Conservation (phyloP, 805 yeast species). For the Nakazawaea populi region DNA sequence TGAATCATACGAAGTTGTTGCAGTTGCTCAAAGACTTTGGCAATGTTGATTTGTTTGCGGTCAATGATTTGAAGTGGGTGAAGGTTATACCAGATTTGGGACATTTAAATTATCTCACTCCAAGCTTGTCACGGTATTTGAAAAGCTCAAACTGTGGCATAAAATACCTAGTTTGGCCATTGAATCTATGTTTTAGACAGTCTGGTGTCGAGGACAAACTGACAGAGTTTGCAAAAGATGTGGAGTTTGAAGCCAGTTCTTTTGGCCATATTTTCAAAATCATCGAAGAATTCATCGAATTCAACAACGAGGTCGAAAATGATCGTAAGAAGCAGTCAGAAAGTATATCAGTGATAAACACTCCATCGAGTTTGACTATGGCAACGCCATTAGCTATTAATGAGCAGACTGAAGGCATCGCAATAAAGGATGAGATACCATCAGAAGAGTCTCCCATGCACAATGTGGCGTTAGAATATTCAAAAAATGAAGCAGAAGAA, state of each 20-base stretch:
- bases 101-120: constrained; percentile 65
- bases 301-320: constrained; percentile 13
- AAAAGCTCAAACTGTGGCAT: constrained; percentile 26
- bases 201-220: constrained; percentile 18
- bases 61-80: constrained; percentile 45
- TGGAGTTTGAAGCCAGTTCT: neutral
- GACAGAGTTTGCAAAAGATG: constrained; percentile 9
- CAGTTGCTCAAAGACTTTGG: constrained; percentile 31
- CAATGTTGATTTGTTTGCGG: constrained; percentile 16
- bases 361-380: constrained; percentile 1
- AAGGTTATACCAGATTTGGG: constrained; percentile 61
- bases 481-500: constrained; percentile 1
- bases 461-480: no score
- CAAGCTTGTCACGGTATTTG: constrained; percentile 52
- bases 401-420: neutral
- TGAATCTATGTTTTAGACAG: constrained; percentile 59
- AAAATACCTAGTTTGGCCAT: constrained; percentile 68
- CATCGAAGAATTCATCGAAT: constrained; percentile 22
- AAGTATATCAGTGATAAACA: constrained; percentile 18
- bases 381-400: neutral
- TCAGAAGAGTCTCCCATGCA: neutral
- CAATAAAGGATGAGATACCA: neutral
- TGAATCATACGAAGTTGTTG: constrained; percentile 30
- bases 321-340: constrained; percentile 10
- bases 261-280: constrained; percentile 21